These are phyloP conservation scores for Uronychia binucleata DNA, from an alignment of 73 alveolate species.

Conservation along the genomic window DNA sequence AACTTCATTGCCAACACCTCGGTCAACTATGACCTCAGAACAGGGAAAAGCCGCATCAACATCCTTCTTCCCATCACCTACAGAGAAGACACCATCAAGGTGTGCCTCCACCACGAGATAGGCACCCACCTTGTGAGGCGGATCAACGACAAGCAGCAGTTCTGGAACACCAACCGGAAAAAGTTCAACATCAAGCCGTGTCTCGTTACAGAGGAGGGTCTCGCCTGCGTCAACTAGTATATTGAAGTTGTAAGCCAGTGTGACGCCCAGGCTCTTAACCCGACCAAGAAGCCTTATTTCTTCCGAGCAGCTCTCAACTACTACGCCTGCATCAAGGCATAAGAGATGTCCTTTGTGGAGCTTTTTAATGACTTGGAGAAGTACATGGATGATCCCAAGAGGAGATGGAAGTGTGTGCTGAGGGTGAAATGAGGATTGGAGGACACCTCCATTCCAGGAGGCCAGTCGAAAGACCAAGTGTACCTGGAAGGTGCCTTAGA, in stretches of 20 bases:
- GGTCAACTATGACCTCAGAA: conserved; percentile 28
- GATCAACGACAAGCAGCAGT: conserved; percentile 70
- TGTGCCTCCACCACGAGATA: conserved; percentile 83
- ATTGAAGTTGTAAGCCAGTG: conserved; percentile 8
- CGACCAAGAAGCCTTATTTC: conserved; percentile 58
- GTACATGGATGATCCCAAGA: conserved; percentile 76
- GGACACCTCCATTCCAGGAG: conserved; percentile 84
- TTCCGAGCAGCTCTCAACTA: conserved; percentile 82
- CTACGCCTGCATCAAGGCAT: conserved; percentile 70
- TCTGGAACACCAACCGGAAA: conserved; percentile 76
- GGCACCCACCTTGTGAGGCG: conserved; percentile 87
- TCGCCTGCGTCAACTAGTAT: conserved; percentile 70
- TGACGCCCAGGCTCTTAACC: conserved; percentile 24
- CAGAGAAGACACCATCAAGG: conserved; percentile 72
- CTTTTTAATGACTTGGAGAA: conserved; percentile 70
- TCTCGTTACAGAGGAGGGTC: conserved; percentile 83
- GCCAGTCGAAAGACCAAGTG: conserved; percentile 83
- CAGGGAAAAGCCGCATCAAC: conserved; percentile 42
- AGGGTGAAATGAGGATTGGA: conserved; percentile 87
- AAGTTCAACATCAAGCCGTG: conserved; percentile 72
- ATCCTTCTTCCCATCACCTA: conserved; percentile 77
- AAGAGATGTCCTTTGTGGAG: conserved; percentile 72
- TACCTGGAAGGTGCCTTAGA: conserved; percentile 86
- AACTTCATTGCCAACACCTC: conserved; percentile 55
- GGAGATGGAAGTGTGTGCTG: conserved; percentile 73